Evolutionary conservation across 352 stramenopile species (phyloP), one percentile per base, ranked within the genome.

Genomic region (Phytophthora foliorum): DNA sequence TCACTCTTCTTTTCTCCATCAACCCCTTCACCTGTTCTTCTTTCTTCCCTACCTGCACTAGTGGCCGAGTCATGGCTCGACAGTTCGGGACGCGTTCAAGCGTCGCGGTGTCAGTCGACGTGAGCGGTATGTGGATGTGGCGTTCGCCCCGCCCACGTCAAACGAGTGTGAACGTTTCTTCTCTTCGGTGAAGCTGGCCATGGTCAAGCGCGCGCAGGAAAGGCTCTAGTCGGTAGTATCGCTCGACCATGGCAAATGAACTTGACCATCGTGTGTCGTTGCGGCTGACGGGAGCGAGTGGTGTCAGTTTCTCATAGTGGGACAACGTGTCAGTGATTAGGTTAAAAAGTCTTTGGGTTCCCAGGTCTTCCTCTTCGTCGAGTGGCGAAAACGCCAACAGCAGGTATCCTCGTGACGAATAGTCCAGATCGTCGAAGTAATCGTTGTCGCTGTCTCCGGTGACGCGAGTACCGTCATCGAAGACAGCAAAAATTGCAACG

Each of bases 261-360:
- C 51, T 58, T 10, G 34, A 46, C 51, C 51, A 57, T 11, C 34
- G n/a, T 2, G 51, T 55, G 21, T 19, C 34, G 16, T 57, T 57
- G 13, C 51, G 51, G 1, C 48, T 25, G 7, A 58, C 34, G 25
- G 51, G 36, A 22, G 51, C 51, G 11, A 58, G 34, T 10, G 32
- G 32, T 22, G 51, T 49, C 10, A 58, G 19, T 51, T 49, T 53
- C 16, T 60, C 7, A 22, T 56, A 65, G 7, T 21, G 19, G 6
- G 57, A 62, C 21, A 69, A 41, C 25, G 51, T 63, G 34, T 68
- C 51, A 1, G 51, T 34, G 21, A 73, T 68, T 21, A 67, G 32
- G 48, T 67, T 51, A 41, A 59, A 63, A 0, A 60, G 16, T 19
- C 41, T 73, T 31, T 68, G 65, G 57, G 16, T 51, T n/a, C 21